Base-by-base conservation (phyloP, 306 rosid genomes). In the Prinsepia uniflora region DNA sequence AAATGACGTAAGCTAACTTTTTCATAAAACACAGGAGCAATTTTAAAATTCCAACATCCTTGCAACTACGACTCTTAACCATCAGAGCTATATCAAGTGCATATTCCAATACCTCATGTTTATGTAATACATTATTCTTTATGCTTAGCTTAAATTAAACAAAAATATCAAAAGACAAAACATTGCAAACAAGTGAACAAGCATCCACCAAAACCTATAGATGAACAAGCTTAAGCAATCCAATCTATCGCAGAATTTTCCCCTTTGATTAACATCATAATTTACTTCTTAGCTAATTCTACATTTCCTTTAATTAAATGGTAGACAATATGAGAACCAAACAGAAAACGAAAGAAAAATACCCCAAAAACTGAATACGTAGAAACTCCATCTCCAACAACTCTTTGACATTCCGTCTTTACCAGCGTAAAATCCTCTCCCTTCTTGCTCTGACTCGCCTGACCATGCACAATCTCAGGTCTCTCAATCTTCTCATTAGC, bases 301-400 rank as follows among this genome's bases (percentile, higher is more conserved):
- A 36, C 59, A 18, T 11, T 12, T 40, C 46, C 17, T 22, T 42
- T 39, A 18, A 45, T 19, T 24, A 45, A 44, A 46, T 6, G 39
- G n/a, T 8, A 13, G 2, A 44, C 49, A 6, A 65, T 6, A 6
- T 4, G 20, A 20, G 20, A 65, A 65, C 10, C 30, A 11, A 19
- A 44, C 20, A 50, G 54, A 6, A 14, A 24, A n/a, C 3, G 39
- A 53, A 34, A 53, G 60, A 68, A 78, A 15, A 78, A 75, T 87
- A 95, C 99, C 86, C 84, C 99, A 10, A 86, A 95, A 80, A 95
- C 99, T 6, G 99, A 95, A 83, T 83, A 95, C 0, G 90, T 91
- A 49, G 95, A 89, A 57, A 87, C 87, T 64, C 96, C 99, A 77
- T 95, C 99, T 18, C 97, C 97, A 7, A 91, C 85, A 83, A 95